Base-by-base conservation (phyloP, 2,329 filamentous ascomycete species). In the Dactylellina parvicollis region DNA sequence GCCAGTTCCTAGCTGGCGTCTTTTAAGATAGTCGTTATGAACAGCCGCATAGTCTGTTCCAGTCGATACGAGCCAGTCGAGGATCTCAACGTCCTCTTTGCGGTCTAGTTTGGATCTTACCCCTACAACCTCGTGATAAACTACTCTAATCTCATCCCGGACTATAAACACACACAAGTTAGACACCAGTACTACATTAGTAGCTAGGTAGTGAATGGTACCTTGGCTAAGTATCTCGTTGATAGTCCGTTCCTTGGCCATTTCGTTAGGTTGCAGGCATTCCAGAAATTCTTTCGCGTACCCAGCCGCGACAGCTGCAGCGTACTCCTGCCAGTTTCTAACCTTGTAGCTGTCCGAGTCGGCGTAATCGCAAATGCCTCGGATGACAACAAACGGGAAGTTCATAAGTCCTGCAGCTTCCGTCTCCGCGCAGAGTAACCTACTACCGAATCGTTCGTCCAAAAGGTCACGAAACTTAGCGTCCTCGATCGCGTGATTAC, bases 21-120 rank as follows among this genome's bases (percentile, higher is more conserved):
- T 74, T 4, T 59, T 75, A 5, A 83, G 69, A n/a, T 79, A 79
- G 66, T 83, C 82, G 18, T 57, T 78, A 22, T 85, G 83, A 42
- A 83, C 80, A n/a, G 77, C 12, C 2, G 55, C 47, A 70, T 81
- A 83, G 30, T 83, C 77, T 3, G 78, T 59, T 2, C 77, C 75
- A 0, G 81, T 80, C n/a, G n/a, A n/a, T n/a, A n/a, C n/a, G 14
- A 85, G 76, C 83, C 82, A 84, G 5, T 81, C 55, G 0, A 80
- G 76, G 22, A 82, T 76, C 7, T 38, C 50, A 2, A 16, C 14
- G 14, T 56, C 36, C 28, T 42, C 52, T 24, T 54, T 16, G 8
- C 18, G 3, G 10, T 20, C 3, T 10, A 54, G n/a, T 14, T 34
- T 34, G 2, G 4, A 4, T 36, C n/a, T 10, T 8, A 36, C 16